These are phyloP conservation scores for Hanseniaspora pseudoguilliermondii DNA, from an alignment of 805 yeast genomes.

Conservation along the genomic window DNA sequence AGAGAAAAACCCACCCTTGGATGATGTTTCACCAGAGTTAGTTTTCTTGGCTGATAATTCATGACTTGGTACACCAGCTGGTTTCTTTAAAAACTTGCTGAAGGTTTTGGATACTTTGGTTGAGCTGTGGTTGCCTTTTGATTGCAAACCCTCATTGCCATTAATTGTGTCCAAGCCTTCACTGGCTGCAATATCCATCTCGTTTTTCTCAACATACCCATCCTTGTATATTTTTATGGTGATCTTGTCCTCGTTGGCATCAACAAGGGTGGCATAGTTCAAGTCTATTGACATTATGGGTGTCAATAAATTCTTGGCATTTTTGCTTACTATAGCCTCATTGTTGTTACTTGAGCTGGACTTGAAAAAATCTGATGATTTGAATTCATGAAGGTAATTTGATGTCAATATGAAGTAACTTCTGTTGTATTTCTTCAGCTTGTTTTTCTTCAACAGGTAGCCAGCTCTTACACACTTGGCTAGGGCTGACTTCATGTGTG, in stretches of 20 bases:
- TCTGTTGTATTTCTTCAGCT: slow-evolving; percentile 46
- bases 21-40: neutral
- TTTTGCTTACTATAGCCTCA: slow-evolving; percentile 10
- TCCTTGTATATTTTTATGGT: slow-evolving; percentile 26
- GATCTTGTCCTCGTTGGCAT: slow-evolving; percentile 31
- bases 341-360: slow-evolving; percentile 22
- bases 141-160: neutral
- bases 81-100: slow-evolving; percentile 9
- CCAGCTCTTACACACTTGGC: slow-evolving; percentile 50
- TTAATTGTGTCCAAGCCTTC: neutral
- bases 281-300: slow-evolving; percentile 34
- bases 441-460: slow-evolving; percentile 45
- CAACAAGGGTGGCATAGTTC: slow-evolving; percentile 26
- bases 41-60: neutral
- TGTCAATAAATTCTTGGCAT: slow-evolving; percentile 39
- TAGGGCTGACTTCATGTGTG: slow-evolving; percentile 39
- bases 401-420: slow-evolving; percentile 59
- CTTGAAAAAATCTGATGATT: slow-evolving; percentile 28
- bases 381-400: slow-evolving; percentile 56
- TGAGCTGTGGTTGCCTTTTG: neutral
- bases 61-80: neutral
- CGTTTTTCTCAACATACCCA: neutral
- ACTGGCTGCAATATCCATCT: neutral
- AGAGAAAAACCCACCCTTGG: neutral
- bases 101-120: neutral